These are phyloP conservation scores for Geotrichum histeridarum DNA, from an alignment of 1,139 yeast species.

Conservation along the genomic window DNA sequence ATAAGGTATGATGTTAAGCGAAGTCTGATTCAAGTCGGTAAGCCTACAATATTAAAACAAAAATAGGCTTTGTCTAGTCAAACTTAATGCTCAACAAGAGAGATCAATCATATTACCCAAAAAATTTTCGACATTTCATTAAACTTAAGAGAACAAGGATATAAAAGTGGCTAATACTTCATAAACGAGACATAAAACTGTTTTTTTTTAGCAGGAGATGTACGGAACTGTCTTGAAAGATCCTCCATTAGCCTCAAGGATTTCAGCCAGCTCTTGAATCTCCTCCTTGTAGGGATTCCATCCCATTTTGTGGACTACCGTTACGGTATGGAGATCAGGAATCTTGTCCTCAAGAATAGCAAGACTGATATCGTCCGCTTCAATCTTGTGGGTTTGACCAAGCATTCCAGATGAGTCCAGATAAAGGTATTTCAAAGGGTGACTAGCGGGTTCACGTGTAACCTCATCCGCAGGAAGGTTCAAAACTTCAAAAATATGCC, in stretches of 20 bases:
- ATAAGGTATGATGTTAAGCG: too few relatives aligned
- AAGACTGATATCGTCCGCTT: constrained; percentile 81
- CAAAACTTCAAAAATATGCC: constrained; percentile 35
- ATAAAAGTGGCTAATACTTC: background rate
- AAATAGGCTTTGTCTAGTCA: too few relatives aligned
- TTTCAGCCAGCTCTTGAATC: constrained; percentile 53
- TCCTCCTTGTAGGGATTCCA: constrained; percentile 80
- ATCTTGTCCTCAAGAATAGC: constrained; percentile 76
- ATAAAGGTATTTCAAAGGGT: constrained; percentile 62
- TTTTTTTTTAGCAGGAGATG: constrained; percentile 10
- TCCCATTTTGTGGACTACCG: constrained; percentile 72
- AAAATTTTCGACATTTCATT: background rate
- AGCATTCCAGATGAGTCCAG: constrained; percentile 84
- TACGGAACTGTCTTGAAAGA: constrained; percentile 31
- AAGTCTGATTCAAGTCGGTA: too few relatives aligned
- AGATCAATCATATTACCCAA: background rate
- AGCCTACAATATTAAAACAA: too few relatives aligned
- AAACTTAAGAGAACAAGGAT: background rate
- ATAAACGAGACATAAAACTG: background rate
- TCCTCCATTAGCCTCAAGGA: constrained; percentile 35
- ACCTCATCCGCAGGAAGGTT: constrained; percentile 29
- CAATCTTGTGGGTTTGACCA: constrained; percentile 76
- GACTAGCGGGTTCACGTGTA: constrained; percentile 29
- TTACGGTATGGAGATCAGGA: constrained; percentile 58
- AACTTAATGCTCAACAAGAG: too few relatives aligned